Percentiles rank a stretch among this genome's conserved stretches.
Evolutionary conservation across 352 stramenopile genomes (phyloP).

Genomic region (Pythium monospermum): DNA sequence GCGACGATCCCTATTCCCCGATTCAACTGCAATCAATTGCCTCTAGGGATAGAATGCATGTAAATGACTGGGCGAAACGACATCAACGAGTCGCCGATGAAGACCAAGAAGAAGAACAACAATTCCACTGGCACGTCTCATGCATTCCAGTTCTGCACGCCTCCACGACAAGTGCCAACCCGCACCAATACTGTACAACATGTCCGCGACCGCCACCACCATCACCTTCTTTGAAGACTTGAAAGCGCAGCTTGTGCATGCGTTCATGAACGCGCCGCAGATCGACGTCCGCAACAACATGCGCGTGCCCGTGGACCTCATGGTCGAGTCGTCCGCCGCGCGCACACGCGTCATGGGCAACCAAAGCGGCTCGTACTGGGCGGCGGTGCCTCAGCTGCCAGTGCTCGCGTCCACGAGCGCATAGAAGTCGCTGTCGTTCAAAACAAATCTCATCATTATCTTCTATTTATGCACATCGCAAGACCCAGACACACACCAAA

Average conservation of each 20-base stretch:
- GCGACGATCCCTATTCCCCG: constrained; percentile 11
- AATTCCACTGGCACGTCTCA: no score
- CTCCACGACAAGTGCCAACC: no score
- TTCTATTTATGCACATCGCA: no score
- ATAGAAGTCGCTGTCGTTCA: no score
- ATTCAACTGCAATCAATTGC: no score
- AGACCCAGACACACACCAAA: no score
- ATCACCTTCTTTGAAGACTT: constrained; percentile 42
- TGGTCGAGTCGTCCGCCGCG: constrained; percentile 34
- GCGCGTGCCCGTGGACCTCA: constrained; percentile 63
- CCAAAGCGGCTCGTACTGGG: constrained; percentile 53
- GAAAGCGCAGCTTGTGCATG: constrained; percentile 44
- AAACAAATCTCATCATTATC: no score
- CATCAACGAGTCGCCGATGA: no score
- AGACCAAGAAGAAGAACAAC: no score
- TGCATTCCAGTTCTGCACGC: no score
- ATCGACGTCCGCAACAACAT: constrained; percentile 55
- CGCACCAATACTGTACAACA: not conserved
- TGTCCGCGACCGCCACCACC: constrained; percentile 5
- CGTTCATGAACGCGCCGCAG: constrained; percentile 79
- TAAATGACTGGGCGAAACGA: no score
- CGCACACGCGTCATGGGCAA: constrained; percentile 45
- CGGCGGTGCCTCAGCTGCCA: constrained; percentile 48
- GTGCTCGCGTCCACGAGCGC: constrained; percentile 28
- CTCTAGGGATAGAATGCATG: no score